Conservation (phyloP, 2,329 filamentous ascomycete genomes). For the Claviceps maximensis region DNA sequence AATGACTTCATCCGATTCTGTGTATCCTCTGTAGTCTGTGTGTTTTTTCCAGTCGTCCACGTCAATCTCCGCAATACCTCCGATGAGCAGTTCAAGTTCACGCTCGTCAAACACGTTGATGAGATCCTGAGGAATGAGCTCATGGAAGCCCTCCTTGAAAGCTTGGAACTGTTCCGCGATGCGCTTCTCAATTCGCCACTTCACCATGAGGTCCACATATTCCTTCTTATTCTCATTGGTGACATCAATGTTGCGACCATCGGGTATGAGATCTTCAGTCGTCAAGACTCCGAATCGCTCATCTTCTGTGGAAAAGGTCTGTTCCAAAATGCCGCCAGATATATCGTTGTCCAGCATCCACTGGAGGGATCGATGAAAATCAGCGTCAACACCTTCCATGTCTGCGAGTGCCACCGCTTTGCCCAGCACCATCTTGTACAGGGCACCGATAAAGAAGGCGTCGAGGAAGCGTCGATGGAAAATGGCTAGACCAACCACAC, state of each 20-base stretch:
- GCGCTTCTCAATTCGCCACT: slow-evolving; percentile 98
- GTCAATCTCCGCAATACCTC: slow-evolving; percentile 98
- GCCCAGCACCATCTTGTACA: slow-evolving; percentile 98
- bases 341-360: slow-evolving; percentile 99
- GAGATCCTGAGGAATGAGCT: slow-evolving; percentile 88
- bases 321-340: slow-evolving; percentile 76
- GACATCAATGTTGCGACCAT: slow-evolving; percentile 83
- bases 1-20: slow-evolving; percentile 92
- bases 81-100: slow-evolving; percentile 89
- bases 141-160: slow-evolving; percentile 94
- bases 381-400: slow-evolving; percentile 98
- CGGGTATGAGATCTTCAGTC: slow-evolving; percentile 85
- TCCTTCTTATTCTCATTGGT: slow-evolving; percentile 99
- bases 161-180: slow-evolving; percentile 97
- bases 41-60: slow-evolving; percentile 99
- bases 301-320: slow-evolving; percentile 94
- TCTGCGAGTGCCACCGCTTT: slow-evolving; percentile 86
- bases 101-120: slow-evolving; percentile 98
- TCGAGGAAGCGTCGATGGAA: slow-evolving; percentile 97
- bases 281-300: slow-evolving; percentile 92
- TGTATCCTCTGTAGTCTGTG: slow-evolving; percentile 97
- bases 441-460: slow-evolving; percentile 95
- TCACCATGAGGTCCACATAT: slow-evolving; percentile 96
- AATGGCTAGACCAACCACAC: slow-evolving; percentile 90
- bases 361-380: slow-evolving; percentile 90